Percentiles rank a stretch among this genome's conserved stretches.
These are phyloP conservation scores for Phytophthora uliginosa DNA, from an alignment of 352 stramenopile genomes.

Conservation along the genomic window DNA sequence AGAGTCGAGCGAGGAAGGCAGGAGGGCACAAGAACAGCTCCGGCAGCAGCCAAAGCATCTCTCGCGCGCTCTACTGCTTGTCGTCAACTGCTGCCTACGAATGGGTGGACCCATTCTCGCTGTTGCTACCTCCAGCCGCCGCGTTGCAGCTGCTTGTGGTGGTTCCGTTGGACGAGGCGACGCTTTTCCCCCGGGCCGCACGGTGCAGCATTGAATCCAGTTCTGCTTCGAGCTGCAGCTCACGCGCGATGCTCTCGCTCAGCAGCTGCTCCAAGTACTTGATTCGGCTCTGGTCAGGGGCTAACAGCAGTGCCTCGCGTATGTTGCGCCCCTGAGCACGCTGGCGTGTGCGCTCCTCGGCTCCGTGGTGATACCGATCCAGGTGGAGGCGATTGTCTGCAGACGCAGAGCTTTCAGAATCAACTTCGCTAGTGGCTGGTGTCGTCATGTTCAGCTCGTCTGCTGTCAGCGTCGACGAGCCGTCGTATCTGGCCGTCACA, in stretches of 20 bases:
- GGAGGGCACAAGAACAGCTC: conserved; percentile 15
- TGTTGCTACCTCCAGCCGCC: conserved; percentile 15
- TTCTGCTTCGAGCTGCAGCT: conserved; percentile 87
- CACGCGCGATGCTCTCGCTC: conserved; percentile 83
- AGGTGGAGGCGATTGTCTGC: conserved; percentile 34
- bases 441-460: conserved; percentile 44
- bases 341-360: conserved; percentile 82
- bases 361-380: conserved; percentile 65
- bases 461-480: conserved; percentile 38
- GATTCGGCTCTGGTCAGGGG: conserved; percentile 85
- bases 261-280: conserved; percentile 91
- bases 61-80: conserved; percentile 21
- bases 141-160: conserved; percentile 4
- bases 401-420: conserved; percentile 34
- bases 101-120: conserved; percentile 35
- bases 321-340: conserved; percentile 83
- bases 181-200: conserved; percentile 5
- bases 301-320: conserved; percentile 78
- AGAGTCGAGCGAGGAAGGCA: conserved; percentile 20
- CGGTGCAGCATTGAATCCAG: conserved; percentile 76
- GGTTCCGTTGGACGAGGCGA: conserved; percentile 10
- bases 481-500: conserved; percentile 45
- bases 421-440: conserved; percentile 36
- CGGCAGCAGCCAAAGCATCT: conserved; percentile 20
- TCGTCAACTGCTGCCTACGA: conserved; percentile 19